Percentiles rank a stretch among this genome's conserved stretches.
These are phyloP conservation scores for Fusarium sp. DNA, from an alignment of 2,329 filamentous ascomycete species.

Conservation along the genomic window DNA sequence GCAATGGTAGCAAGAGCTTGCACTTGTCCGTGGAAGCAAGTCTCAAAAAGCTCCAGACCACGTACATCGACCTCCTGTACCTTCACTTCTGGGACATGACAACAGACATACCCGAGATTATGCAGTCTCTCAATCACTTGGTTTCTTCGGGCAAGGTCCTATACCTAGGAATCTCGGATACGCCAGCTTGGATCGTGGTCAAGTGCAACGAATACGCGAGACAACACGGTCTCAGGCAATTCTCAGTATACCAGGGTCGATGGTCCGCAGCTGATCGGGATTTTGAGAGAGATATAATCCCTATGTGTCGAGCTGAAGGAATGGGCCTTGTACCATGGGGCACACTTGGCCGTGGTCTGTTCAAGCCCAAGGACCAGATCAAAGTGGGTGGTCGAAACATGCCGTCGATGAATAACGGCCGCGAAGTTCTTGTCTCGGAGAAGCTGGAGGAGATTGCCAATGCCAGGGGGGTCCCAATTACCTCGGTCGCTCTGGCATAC, in stretches of 20 bases:
- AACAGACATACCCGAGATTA: conserved; percentile 55
- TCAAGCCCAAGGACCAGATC: conserved; percentile 52
- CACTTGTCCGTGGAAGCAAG: conserved; percentile 56
- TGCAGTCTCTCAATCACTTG: conserved; percentile 55
- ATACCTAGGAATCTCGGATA: conserved; percentile 56
- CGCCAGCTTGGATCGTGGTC: conserved; percentile 54
- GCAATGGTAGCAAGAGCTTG: conserved; percentile 57
- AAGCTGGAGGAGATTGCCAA: conserved; percentile 68
- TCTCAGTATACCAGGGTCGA: conserved; percentile 54
- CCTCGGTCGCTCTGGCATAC: conserved; percentile 68
- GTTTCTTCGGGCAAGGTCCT: conserved; percentile 56
- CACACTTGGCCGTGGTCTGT: conserved; percentile 64
- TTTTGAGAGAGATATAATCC: conserved; percentile 56
- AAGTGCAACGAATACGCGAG: conserved; percentile 54
- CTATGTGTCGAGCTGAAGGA: conserved; percentile 55
- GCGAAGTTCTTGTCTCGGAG: conserved; percentile 62
- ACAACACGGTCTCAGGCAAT: conserved; percentile 50
- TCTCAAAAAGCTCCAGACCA: conserved; percentile 58
- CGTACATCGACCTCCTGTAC: conserved; percentile 59
- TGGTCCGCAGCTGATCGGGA: conserved; percentile 52
- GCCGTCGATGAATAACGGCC: not conserved
- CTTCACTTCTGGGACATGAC: conserved; percentile 59
- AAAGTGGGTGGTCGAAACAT: conserved; percentile 23
- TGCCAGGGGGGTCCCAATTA: conserved; percentile 67
- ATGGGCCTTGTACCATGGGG: conserved; percentile 72